Conservation (phyloP, 1,284 basidiomycete species). For the Ceratobasidium sp. region DNA sequence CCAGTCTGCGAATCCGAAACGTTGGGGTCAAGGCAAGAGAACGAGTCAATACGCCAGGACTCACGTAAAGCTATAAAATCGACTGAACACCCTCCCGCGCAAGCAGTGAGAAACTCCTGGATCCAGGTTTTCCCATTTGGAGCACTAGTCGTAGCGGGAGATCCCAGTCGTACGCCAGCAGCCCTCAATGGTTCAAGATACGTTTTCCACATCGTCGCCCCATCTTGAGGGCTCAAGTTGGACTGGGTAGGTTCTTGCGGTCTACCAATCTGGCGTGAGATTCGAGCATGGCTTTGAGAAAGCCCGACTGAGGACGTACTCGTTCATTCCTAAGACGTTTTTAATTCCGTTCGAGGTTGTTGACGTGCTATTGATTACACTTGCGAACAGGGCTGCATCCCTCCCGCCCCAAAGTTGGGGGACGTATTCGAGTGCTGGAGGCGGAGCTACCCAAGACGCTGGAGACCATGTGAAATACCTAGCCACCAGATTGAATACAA, state of each 20-base stretch:
- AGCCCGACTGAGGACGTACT: constrained; percentile 48
- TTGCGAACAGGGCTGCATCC: constrained; percentile 53
- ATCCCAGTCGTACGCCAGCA: constrained; percentile 56
- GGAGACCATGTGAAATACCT: constrained; percentile 47
- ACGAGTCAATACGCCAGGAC: constrained; percentile 46
- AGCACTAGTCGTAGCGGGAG: constrained; percentile 59
- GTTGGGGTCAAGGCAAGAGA: background rate
- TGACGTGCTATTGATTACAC: constrained; percentile 53
- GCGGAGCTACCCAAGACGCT: constrained; percentile 29
- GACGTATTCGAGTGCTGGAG: constrained; percentile 51
- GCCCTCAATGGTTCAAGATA: constrained; percentile 52
- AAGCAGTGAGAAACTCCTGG: constrained; percentile 57
- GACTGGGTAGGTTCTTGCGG: constrained; percentile 51
- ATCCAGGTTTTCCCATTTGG: constrained; percentile 59
- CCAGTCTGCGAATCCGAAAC: constrained; percentile 56
- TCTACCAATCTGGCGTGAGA: constrained; percentile 50
- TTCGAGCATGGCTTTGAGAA: background rate
- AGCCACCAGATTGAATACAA: background rate
- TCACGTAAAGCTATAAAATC: constrained; percentile 60
- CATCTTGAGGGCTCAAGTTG: constrained; percentile 49
- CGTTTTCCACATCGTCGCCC: constrained; percentile 50
- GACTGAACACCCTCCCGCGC: constrained; percentile 57
- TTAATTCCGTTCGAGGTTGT: constrained; percentile 51
- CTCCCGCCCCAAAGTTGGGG: constrained; percentile 57
- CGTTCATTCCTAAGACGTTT: constrained; percentile 56